Conservation (phyloP, 768 basidiomycete genomes). For the Lactifluus rugatus region DNA sequence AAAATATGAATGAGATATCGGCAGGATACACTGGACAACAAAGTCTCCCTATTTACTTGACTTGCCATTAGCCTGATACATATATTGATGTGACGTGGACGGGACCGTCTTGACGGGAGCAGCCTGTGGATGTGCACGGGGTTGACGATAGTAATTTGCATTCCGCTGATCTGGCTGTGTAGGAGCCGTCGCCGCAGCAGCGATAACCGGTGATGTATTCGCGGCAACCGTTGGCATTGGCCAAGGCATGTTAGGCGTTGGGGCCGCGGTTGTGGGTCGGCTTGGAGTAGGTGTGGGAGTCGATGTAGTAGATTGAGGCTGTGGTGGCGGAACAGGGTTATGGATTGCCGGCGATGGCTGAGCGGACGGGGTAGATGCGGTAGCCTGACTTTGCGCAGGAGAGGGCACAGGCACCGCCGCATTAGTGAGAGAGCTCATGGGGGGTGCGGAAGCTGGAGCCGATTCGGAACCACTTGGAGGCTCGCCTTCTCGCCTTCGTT, state of each 20-base stretch:
- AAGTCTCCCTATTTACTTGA: conserved; percentile 1
- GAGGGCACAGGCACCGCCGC: conserved; percentile 9
- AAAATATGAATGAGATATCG: neutral
- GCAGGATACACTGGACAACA: neutral
- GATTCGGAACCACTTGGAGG: conserved; percentile 1
- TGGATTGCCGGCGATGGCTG: conserved; percentile 19
- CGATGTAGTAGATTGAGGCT: conserved; percentile 10
- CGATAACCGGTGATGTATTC: conserved; percentile 18
- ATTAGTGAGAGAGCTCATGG: conserved; percentile 12
- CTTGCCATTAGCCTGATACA: conserved; percentile 20
- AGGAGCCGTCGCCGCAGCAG: neutral
- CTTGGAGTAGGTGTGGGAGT: conserved; percentile 12
- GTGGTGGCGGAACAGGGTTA: conserved; percentile 6
- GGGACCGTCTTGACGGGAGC: conserved; percentile 7
- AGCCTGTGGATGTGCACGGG: conserved; percentile 1
- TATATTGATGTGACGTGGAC: conserved; percentile 13
- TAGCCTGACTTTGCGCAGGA: conserved; percentile 16
- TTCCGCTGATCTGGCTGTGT: conserved; percentile 6
- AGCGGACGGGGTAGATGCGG: conserved; percentile 14
- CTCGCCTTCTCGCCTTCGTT: conserved; percentile 42
- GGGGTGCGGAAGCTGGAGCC: neutral
- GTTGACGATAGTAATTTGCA: conserved; percentile 13
- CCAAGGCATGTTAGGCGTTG: conserved; percentile 17
- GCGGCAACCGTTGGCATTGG: conserved; percentile 21
- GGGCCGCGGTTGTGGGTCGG: conserved; percentile 10